Evolutionary conservation across 129 eudicot genomes (phyloP).

Genomic region (Ambrosia artemisiifolia): DNA sequence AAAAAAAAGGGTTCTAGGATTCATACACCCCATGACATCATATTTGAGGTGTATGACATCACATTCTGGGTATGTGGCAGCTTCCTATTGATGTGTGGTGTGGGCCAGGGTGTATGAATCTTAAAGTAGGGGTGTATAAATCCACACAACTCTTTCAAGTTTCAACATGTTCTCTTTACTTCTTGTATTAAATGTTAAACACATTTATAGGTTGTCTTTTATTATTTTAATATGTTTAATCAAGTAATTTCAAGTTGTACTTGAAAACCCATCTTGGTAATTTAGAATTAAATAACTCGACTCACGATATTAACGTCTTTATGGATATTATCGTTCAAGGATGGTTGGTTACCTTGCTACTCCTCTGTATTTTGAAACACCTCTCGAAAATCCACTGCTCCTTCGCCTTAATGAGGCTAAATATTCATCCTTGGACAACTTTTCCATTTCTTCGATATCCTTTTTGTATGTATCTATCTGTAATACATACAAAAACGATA

Average conservation of each 20-base stretch:
- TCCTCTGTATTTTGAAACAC: slow-evolving; percentile 93
- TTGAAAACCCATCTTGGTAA: not conserved
- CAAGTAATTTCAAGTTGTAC: not conserved
- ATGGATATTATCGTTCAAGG: not conserved
- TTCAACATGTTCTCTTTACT: slow-evolving; percentile 22
- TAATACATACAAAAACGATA: slow-evolving; percentile 19
- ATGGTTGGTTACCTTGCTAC: slow-evolving; percentile 66
- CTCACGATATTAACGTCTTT: not conserved
- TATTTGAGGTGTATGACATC: too few species aligned
- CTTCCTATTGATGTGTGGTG: too few species aligned
- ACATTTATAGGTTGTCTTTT: not conserved
- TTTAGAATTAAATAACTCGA: not conserved
- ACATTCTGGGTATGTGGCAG: too few species aligned
- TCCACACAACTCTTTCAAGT: slow-evolving; percentile 21
- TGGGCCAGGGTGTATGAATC: too few species aligned
- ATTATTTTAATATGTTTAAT: not conserved
- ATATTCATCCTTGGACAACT: slow-evolving; percentile 63
- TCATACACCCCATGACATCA: too few species aligned
- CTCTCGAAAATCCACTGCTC: slow-evolving; percentile 92
- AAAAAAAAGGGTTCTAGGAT: too few species aligned
- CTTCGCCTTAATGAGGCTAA: slow-evolving; percentile 64
- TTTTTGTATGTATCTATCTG: slow-evolving; percentile 56
- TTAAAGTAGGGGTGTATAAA: too few species aligned
- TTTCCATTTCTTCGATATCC: slow-evolving; percentile 76
- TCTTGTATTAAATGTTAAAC: not conserved